Evolutionary conservation across 2,329 filamentous ascomycete species (phyloP).

Genomic region (Penicillium thymicola): DNA sequence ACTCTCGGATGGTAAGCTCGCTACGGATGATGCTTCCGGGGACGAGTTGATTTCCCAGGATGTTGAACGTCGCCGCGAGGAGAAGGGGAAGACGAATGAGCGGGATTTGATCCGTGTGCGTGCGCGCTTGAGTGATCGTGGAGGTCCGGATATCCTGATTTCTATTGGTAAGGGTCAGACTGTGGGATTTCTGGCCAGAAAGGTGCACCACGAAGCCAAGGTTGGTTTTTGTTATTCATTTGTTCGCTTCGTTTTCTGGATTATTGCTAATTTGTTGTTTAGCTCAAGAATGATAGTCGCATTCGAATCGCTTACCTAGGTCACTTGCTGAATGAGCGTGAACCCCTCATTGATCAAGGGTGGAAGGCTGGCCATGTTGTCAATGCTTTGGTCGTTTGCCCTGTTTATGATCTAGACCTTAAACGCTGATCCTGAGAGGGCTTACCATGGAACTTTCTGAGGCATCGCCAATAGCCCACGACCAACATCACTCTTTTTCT

Average conservation of each 20-base stretch:
- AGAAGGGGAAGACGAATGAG: constrained; percentile 60
- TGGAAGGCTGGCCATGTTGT: constrained; percentile 74
- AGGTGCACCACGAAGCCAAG: constrained; percentile 60
- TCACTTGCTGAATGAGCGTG: constrained; percentile 68
- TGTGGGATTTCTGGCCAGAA: constrained; percentile 62
- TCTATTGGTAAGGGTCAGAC: constrained; percentile 58
- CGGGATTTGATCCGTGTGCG: constrained; percentile 57
- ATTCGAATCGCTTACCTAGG: constrained; percentile 78
- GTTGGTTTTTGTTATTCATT: constrained; percentile 47
- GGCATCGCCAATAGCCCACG: no score
- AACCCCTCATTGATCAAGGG: constrained; percentile 64
- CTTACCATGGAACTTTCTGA: neutral
- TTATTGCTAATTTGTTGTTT: constrained; percentile 7
- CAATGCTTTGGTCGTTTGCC: constrained; percentile 65
- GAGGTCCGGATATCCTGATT: constrained; percentile 61
- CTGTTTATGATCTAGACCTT: constrained; percentile 1
- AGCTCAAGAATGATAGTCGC: constrained; percentile 59
- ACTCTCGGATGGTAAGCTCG: constrained; percentile 32
- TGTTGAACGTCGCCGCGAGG: constrained; percentile 47
- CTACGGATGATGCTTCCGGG: constrained; percentile 39
- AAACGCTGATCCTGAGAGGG: neutral
- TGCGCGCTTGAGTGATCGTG: constrained; percentile 63
- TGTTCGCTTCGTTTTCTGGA: neutral
- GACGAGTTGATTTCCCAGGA: constrained; percentile 39
- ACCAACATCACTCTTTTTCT: neutral